Evolutionary conservation across 495 filamentous ascomycete genomes (phyloP), one percentile per base, ranked within the genome.

Genomic region (Cercophora newfieldiana): DNA sequence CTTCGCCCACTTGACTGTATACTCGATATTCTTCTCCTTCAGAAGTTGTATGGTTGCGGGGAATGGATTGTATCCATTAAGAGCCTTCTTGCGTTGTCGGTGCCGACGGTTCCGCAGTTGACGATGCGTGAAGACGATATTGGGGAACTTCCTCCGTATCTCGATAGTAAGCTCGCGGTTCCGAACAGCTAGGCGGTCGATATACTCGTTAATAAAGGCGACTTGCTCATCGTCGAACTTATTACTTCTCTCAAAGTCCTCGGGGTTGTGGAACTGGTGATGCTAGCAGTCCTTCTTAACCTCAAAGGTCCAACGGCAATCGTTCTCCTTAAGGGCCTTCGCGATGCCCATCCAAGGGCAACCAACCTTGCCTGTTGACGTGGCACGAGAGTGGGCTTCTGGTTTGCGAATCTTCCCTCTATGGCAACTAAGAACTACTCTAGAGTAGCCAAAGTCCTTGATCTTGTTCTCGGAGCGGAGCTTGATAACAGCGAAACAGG

Each of bases 1-100:
- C 49, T 63, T n/a, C n/a, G n/a, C 28, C 59, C 44, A 61, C 22
- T 49, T 21, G 28, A 50, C 59, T 28, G 7, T 48, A 19, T 61
- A 50, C 21, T 14, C 8, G 12, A 61, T 29, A 28, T 8, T 44
- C 59, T 44, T 12, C 19, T 61, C 44, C 21, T 61, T 44, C 6
- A 61, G 28, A 2, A 50, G 1, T 44, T 61, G 24, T 18, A 61
- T 61, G 12, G 28, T 48, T 14, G 6, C 44, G 24, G 26, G 44
- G 28, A 50, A 61, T 7, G 24, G 33, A 4, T 33, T 28, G 21
- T 61, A 61, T 14, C 59, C 59, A 28, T 50, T 19, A 3, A 1
- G 31, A 3, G 37, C 7, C 14, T 6, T 4, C 44, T 61, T 50
- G 1, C 44, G 3, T 14, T 28, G 37, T 18, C 44, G 24, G n/a